Conservation (phyloP, 177 flowering plant genomes). For the Vitis hybrid region DNA sequence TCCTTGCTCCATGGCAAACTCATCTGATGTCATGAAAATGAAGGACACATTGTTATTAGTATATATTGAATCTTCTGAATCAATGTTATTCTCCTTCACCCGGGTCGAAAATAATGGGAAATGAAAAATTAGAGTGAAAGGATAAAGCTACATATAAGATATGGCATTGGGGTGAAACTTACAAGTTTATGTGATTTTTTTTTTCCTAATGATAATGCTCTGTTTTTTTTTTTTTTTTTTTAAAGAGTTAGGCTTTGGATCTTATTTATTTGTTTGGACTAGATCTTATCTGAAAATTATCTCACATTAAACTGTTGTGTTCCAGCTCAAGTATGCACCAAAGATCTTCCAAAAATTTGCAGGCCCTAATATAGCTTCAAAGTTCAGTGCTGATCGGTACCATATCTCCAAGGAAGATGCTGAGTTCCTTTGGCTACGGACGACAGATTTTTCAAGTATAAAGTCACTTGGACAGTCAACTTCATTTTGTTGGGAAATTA, state of each 20-base stretch:
- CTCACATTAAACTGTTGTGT: conserved; percentile 14
- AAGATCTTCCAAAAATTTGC: conserved; percentile 56
- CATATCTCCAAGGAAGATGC: conserved; percentile 72
- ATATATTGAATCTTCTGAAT: too few species aligned
- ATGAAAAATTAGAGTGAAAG: neutral
- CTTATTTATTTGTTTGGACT: too few species aligned
- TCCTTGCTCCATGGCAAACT: too few species aligned
- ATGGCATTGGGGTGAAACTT: neutral
- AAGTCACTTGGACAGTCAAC: conserved; percentile 78
- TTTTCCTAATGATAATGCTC: too few species aligned
- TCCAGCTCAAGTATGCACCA: conserved; percentile 79
- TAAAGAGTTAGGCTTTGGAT: too few species aligned
- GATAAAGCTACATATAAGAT: neutral
- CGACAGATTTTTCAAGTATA: conserved; percentile 67
- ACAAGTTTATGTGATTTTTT: neutral
- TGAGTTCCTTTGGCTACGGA: conserved; percentile 83
- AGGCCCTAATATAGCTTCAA: conserved; percentile 52
- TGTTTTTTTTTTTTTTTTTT: too few species aligned
- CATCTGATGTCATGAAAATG: too few species aligned
- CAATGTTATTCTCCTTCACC: too few species aligned
- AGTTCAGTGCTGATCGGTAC: conserved; percentile 50
- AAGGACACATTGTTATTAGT: too few species aligned
- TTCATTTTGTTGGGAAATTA: conserved; percentile 65
- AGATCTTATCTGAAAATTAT: neutral
- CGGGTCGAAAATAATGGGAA: too few species aligned